A percentile compares a stretch with the other conserved stretches of the same genome.
These are phyloP conservation scores for Gonapodya sp. DNA, from an alignment of 192 early-diverging fungal species.

Conservation along the genomic window DNA sequence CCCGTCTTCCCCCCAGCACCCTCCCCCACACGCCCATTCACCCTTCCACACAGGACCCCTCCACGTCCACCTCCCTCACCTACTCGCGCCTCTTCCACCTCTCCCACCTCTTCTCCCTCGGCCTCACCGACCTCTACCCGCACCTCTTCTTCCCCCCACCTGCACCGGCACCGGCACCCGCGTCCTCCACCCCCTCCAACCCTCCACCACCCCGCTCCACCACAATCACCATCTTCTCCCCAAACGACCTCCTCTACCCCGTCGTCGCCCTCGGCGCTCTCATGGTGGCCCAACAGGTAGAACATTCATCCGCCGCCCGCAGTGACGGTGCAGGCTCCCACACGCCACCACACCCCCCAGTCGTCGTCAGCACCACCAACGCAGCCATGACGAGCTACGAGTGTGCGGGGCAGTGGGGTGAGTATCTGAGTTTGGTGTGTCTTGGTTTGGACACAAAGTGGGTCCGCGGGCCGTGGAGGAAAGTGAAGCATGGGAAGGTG, in stretches of 20 bases:
- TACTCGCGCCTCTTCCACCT: constrained; percentile 7
- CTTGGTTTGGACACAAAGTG: too few relatives aligned
- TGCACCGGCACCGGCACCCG: neutral
- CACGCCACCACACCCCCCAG: neutral
- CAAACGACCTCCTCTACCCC: constrained; percentile 5
- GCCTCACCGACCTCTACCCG: neutral
- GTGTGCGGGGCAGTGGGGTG: constrained; percentile 1
- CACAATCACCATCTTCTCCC: constrained; percentile 5
- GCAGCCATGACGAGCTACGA: constrained; percentile 2
- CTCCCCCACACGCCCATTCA: neutral
- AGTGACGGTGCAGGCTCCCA: too few relatives aligned
- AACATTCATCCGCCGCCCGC: neutral
- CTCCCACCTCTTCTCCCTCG: neutral
- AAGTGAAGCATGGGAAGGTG: neutral
- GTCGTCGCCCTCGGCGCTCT: neutral
- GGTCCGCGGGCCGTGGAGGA: too few relatives aligned
- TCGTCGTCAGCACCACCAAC: constrained; percentile 9
- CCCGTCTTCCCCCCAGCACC: neutral
- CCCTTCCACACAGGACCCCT: neutral
- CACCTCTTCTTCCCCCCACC: neutral
- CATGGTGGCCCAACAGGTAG: neutral
- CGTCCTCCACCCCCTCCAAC: neutral
- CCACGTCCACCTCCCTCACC: neutral
- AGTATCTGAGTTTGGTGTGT: too few relatives aligned
- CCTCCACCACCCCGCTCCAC: neutral